These are phyloP conservation scores for Brassica rapa DNA, from an alignment of 345 rosid species.

Conservation along the genomic window DNA sequence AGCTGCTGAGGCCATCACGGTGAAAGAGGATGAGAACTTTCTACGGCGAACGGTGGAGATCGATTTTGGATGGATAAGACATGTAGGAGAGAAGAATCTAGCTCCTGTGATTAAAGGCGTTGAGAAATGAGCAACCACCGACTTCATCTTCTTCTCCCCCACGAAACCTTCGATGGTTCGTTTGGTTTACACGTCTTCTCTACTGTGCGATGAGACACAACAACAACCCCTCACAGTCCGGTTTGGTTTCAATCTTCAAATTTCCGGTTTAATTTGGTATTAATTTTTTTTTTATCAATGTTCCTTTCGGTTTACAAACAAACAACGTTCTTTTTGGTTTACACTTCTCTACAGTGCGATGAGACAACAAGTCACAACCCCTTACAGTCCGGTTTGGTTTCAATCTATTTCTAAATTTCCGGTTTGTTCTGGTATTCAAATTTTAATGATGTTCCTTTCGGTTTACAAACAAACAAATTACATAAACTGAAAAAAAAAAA, in stretches of 20 bases:
- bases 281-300: background rate
- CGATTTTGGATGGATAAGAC: conserved; percentile 1
- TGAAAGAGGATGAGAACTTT: conserved; percentile 31
- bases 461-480: conserved; percentile 30
- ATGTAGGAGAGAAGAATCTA: conserved; percentile 9
- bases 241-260: background rate
- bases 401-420: background rate
- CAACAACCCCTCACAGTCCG: conserved; percentile 11
- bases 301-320: conserved; percentile 2
- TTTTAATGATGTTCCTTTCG: background rate
- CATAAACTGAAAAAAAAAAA: background rate
- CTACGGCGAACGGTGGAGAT: conserved; percentile 32
- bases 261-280: conserved; percentile 4
- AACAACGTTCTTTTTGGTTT: too few relatives aligned
- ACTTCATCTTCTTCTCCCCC: conserved; percentile 45
- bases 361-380: background rate
- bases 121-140: conserved; percentile 30
- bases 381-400: conserved; percentile 25
- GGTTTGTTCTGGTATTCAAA: conserved; percentile 29
- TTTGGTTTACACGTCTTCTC: conserved; percentile 26
- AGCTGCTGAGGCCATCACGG: conserved; percentile 84
- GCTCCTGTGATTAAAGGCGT: conserved; percentile 26
- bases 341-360: background rate
- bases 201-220: background rate
- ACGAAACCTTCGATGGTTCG: conserved; percentile 25